These are phyloP conservation scores for Neopestalotiopsis sp. DNA, from an alignment of 2,329 filamentous ascomycete genomes.

Conservation along the genomic window DNA sequence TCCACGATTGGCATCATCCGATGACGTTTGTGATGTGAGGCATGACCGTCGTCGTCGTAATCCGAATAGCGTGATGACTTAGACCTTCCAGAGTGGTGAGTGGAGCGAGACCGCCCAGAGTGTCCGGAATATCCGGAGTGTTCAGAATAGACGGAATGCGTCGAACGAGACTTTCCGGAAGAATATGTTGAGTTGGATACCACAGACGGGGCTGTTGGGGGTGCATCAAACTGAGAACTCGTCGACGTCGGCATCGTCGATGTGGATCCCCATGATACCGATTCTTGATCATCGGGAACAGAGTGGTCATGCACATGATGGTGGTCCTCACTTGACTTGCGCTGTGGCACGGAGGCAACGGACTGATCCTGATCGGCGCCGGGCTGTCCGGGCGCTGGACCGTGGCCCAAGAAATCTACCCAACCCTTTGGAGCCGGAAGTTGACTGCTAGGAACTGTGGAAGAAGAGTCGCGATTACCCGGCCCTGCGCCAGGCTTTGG, in stretches of 20 bases:
- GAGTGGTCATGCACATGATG: not conserved
- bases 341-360: not conserved
- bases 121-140: not conserved
- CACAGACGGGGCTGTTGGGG: not conserved
- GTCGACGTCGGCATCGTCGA: constrained; percentile 6
- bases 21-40: not conserved
- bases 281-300: not conserved
- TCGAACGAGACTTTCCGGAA: not conserved
- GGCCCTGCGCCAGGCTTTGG: not conserved
- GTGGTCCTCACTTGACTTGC: not conserved
- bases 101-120: not conserved
- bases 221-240: not conserved
- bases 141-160: not conserved
- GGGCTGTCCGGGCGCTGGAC: not conserved
- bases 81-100: not conserved
- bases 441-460: not conserved
- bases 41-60: not conserved
- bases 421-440: not conserved
- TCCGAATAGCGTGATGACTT: not conserved
- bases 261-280: constrained; percentile 17
- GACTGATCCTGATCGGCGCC: not conserved
- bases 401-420: not conserved
- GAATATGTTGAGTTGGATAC: not conserved
- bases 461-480: not conserved
- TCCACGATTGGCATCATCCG: not conserved